phyloP scores from a whole-genome alignment of 768 basidiomycete species.

The Trametes cubensis region DNA sequence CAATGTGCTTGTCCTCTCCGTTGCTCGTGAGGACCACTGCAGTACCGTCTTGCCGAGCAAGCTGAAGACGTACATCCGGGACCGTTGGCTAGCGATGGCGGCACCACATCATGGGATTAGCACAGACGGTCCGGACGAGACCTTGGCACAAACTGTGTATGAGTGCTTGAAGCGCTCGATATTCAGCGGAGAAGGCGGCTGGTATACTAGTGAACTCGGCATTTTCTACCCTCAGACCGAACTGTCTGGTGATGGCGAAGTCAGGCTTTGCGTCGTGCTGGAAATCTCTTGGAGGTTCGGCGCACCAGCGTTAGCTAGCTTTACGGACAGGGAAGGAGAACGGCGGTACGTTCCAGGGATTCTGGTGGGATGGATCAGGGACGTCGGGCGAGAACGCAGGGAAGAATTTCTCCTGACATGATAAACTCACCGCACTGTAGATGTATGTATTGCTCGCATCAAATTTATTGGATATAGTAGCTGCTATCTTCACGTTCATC shows the following conservation, averaged over 20 bases:
- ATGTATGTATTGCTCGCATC: too few relatives aligned
- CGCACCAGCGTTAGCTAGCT: neutral
- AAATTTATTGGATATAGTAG: neutral
- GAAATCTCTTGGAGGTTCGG: constrained; percentile 12
- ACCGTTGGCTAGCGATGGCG: neutral
- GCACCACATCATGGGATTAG: too few relatives aligned
- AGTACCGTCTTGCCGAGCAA: neutral
- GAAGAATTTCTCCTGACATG: neutral
- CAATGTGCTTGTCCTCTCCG: neutral
- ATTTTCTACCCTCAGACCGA: constrained; percentile 2
- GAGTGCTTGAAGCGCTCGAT: too few relatives aligned
- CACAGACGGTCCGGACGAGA: too few relatives aligned
- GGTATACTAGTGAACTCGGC: neutral
- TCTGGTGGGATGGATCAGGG: neutral
- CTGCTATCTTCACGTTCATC: too few relatives aligned
- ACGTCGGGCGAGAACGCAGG: neutral
- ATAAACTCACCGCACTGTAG: neutral
- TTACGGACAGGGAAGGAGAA: neutral
- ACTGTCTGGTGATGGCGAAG: neutral
- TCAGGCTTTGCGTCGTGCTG: neutral
- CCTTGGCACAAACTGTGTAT: too few relatives aligned
- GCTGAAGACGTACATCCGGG: neutral
- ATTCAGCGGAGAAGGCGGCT: too few relatives aligned
- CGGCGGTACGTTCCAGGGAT: neutral
- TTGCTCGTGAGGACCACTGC: neutral